phyloP scores from a whole-genome alignment of 805 yeast genomes.

The Candida parachauliodes region DNA sequence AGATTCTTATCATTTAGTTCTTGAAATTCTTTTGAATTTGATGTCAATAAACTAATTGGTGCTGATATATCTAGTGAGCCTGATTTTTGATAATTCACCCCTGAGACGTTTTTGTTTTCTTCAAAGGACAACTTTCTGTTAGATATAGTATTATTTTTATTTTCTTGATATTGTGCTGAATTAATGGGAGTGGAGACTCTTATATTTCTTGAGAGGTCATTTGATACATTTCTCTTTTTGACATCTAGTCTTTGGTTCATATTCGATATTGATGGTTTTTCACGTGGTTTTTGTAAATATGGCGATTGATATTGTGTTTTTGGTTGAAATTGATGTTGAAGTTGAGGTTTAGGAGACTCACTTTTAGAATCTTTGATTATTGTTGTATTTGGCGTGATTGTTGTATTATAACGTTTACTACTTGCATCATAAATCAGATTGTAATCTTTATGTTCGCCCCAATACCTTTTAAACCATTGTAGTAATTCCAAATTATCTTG shows the following conservation, averaged over 20 bases:
- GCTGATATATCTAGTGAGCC: slow-evolving; percentile 1
- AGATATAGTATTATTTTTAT: no score
- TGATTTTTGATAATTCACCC: not conserved
- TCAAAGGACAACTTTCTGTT: not conserved
- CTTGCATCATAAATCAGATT: slow-evolving; percentile 63
- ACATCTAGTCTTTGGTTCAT: not conserved
- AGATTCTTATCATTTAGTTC: slow-evolving; percentile 1
- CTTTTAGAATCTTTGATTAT: not conserved
- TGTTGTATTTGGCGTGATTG: slow-evolving; percentile 4
- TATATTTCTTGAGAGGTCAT: not conserved
- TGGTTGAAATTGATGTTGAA: no score
- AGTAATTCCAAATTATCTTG: slow-evolving; percentile 93
- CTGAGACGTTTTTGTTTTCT: not conserved
- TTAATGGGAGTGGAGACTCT: not conserved
- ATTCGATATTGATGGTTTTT: not conserved
- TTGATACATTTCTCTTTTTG: not conserved
- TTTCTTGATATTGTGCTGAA: not conserved
- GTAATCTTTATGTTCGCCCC: slow-evolving; percentile 74
- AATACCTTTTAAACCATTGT: slow-evolving; percentile 84
- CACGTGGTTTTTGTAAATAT: slow-evolving; percentile 5
- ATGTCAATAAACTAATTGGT: slow-evolving; percentile 2
- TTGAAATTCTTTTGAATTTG: slow-evolving; percentile 1
- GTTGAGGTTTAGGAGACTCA: not conserved
- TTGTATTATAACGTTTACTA: slow-evolving; percentile 19
- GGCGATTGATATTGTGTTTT: slow-evolving; percentile 2